Evolutionary conservation across 2,329 filamentous ascomycete species (phyloP).

Genomic region (Mycosphaerella sp.): DNA sequence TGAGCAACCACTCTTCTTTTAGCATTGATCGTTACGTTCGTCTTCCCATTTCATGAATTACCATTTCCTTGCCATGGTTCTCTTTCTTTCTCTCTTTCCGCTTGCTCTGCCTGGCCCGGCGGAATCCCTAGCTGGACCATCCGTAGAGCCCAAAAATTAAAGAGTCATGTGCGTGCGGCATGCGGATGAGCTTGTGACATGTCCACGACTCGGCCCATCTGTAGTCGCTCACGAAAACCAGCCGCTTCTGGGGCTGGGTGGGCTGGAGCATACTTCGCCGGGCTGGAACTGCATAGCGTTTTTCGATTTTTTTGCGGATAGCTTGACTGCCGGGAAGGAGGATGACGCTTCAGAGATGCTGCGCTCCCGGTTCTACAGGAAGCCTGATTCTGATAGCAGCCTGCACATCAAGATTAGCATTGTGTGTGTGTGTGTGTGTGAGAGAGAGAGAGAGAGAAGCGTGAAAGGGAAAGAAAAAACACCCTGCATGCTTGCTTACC

Average conservation of each 20-base stretch:
- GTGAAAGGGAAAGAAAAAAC: neutral
- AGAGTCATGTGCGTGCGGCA: neutral
- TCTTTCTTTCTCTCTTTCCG: neutral
- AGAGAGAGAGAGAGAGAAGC: no score
- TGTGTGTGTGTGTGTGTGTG: neutral
- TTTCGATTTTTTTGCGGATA: constrained; percentile 9
- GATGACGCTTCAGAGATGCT: constrained; percentile 14
- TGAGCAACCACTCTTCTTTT: constrained; percentile 1
- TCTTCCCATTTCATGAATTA: constrained; percentile 5
- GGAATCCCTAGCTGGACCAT: neutral
- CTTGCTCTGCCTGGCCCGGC: neutral
- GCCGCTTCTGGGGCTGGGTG: constrained; percentile 11
- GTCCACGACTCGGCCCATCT: neutral
- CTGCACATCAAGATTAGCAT: constrained; percentile 31
- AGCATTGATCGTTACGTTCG: constrained; percentile 14
- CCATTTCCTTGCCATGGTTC: constrained; percentile 1
- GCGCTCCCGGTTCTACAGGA: constrained; percentile 37
- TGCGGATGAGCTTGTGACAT: no score
- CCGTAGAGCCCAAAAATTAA: constrained; percentile 3
- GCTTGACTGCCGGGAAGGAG: constrained; percentile 11
- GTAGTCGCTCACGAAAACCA: constrained; percentile 5
- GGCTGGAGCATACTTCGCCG: constrained; percentile 3
- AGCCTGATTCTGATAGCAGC: constrained; percentile 50
- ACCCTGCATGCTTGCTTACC: constrained; percentile 51
- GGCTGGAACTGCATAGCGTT: neutral